phyloP scores from a whole-genome alignment of 2,329 filamentous ascomycete genomes.

The Apiospora saccharicola region DNA sequence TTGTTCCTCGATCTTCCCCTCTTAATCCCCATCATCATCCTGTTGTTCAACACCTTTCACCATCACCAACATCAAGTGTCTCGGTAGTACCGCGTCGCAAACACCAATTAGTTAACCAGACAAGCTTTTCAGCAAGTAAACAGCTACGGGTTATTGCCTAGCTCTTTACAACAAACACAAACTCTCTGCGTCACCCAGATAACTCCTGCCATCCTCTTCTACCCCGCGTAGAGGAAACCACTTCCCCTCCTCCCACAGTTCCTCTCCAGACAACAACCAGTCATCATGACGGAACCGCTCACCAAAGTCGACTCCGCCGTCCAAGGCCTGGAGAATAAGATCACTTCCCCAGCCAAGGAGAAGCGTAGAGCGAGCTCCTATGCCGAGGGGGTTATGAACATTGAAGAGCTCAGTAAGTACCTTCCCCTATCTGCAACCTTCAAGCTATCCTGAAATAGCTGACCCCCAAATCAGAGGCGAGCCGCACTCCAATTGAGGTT shows the following conservation, averaged over 20 bases:
- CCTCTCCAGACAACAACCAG: slow-evolving; percentile 16
- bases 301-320: slow-evolving; percentile 93
- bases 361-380: slow-evolving; percentile 77
- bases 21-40: slow-evolving; percentile 21
- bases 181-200: neutral
- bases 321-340: slow-evolving; percentile 66
- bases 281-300: slow-evolving; percentile 61
- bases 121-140: neutral
- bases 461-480: slow-evolving; percentile 66
- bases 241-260: neutral
- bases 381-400: slow-evolving; percentile 78
- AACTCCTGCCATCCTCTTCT: slow-evolving; percentile 13
- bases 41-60: slow-evolving; percentile 13
- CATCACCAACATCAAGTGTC: slow-evolving; percentile 15
- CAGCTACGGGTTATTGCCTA: slow-evolving; percentile 4
- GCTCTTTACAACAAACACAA: neutral
- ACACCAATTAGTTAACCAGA: neutral
- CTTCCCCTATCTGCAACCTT: neutral
- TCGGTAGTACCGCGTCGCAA: slow-evolving; percentile 1
- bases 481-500: slow-evolving; percentile 75
- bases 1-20: slow-evolving; percentile 15
- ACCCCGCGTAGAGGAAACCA: slow-evolving; percentile 2
- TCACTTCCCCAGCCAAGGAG: slow-evolving; percentile 72
- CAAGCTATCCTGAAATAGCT: neutral
- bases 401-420: slow-evolving; percentile 82